Percentiles rank a stretch among this genome's conserved stretches.
Conservation (phyloP, 208 protist genomes). For the Trypanosoma platydactyli region DNA sequence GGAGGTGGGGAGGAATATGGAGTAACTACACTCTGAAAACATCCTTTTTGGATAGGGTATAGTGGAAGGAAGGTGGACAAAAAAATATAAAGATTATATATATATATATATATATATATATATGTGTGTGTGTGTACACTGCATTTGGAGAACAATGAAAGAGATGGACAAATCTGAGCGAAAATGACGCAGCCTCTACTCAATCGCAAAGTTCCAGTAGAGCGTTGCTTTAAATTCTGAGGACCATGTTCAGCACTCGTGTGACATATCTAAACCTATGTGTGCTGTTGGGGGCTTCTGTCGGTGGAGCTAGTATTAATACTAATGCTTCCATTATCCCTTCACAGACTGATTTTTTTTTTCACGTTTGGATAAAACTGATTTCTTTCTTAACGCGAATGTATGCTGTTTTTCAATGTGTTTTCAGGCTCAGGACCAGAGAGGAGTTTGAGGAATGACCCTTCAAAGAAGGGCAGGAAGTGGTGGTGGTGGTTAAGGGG, state of each 20-base stretch:
- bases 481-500: no score
- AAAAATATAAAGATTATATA: not conserved
- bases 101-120: not conserved
- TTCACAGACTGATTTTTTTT: no score
- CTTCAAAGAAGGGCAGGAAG: conserved; percentile 4
- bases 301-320: no score
- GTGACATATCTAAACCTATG: no score
- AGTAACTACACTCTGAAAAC: not conserved
- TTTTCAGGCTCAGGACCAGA: no score
- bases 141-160: conserved; percentile 1
- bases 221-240: not conserved
- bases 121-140: conserved; percentile 9
- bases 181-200: not conserved
- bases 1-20: conserved; percentile 1
- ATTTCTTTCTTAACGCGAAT: no score
- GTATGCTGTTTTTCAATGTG: no score
- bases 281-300: no score
- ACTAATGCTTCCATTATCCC: no score
- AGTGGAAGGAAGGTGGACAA: not conserved
- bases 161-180: conserved; percentile 17
- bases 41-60: not conserved
- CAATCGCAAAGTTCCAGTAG: not conserved
- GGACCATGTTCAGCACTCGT: no score
- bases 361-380: no score
- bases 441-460: no score